Conservation (phyloP, 306 rosid species). For the Luffa acutangula region DNA sequence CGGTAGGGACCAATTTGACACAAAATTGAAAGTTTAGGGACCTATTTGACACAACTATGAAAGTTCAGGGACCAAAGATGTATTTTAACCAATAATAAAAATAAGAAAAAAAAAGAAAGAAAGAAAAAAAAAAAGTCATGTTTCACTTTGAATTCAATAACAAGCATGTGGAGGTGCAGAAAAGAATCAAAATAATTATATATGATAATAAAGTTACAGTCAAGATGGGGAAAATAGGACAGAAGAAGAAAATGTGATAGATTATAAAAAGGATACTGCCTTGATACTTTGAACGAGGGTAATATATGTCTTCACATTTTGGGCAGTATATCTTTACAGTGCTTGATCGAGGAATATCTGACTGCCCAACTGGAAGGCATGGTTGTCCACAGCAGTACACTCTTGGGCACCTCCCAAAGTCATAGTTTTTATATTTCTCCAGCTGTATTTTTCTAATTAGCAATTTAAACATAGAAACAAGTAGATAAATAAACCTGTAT, state of each 20-base stretch:
- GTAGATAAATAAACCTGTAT: neutral
- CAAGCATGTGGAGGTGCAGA: neutral
- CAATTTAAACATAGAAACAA: slow-evolving; percentile 1
- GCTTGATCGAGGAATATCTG: slow-evolving; percentile 91
- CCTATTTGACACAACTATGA: too few relatives aligned
- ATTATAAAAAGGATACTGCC: slow-evolving; percentile 91
- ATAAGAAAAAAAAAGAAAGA: too few relatives aligned
- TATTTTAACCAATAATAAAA: too few relatives aligned
- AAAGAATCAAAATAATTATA: neutral
- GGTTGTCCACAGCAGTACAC: slow-evolving; percentile 98
- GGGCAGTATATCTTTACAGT: slow-evolving; percentile 97
- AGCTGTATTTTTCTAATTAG: slow-evolving; percentile 31
- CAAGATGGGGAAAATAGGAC: neutral
- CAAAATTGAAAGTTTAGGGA: too few relatives aligned
- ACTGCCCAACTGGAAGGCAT: slow-evolving; percentile 98
- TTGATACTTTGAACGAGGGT: slow-evolving; percentile 98
- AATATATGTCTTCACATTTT: slow-evolving; percentile 90
- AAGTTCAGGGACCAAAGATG: too few relatives aligned
- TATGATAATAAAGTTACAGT: neutral
- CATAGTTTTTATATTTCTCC: slow-evolving; percentile 91
- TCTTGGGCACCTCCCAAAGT: slow-evolving; percentile 96
- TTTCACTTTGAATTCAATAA: neutral
- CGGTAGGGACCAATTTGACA: too few relatives aligned
- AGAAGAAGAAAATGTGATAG: neutral
- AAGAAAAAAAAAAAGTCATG: neutral